A percentile compares a stretch with the other conserved stretches of the same genome.
These are phyloP conservation scores for Infundibulicybe gibba DNA, from an alignment of 768 basidiomycete species.

Conservation along the genomic window DNA sequence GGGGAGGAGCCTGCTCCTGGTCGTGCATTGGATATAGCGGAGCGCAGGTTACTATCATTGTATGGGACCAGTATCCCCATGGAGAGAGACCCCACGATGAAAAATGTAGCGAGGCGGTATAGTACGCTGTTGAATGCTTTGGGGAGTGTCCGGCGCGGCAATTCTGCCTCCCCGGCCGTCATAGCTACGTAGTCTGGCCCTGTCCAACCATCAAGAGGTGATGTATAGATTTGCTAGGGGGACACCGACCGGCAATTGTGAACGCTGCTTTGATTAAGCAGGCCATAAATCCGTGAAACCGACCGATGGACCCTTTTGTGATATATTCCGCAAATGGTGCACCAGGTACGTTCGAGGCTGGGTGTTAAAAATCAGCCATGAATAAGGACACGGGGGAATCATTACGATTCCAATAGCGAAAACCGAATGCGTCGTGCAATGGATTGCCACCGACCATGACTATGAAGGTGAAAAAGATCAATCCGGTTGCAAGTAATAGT, in stretches of 20 bases:
- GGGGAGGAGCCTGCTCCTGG: slow-evolving; percentile 65
- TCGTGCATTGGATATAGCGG: slow-evolving; percentile 52
- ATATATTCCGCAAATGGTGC: slow-evolving; percentile 58
- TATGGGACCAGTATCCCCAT: slow-evolving; percentile 79
- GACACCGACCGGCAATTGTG: slow-evolving; percentile 49
- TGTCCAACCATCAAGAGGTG: slow-evolving; percentile 6
- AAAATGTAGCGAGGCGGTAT: slow-evolving; percentile 76
- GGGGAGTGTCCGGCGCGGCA: slow-evolving; percentile 68
- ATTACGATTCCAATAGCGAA: slow-evolving; percentile 50
- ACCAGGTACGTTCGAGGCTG: slow-evolving; percentile 40
- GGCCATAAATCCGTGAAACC: slow-evolving; percentile 60
- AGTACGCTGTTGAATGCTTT: slow-evolving; percentile 74
- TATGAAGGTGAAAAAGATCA: slow-evolving; percentile 52
- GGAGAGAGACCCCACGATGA: slow-evolving; percentile 67
- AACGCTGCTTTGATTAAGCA: slow-evolving; percentile 61
- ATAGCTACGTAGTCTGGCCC: slow-evolving; percentile 51
- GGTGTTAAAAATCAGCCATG: not conserved
- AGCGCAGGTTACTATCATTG: slow-evolving; percentile 53
- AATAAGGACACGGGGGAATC: not conserved
- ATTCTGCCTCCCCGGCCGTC: slow-evolving; percentile 69
- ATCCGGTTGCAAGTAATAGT: slow-evolving; percentile 40
- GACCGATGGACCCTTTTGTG: slow-evolving; percentile 48
- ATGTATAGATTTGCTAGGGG: not conserved
- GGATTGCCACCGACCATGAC: slow-evolving; percentile 64
- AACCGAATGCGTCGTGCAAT: slow-evolving; percentile 47